A percentile compares a stretch with the other conserved stretches of the same genome.
phyloP scores from a whole-genome alignment of 1,284 basidiomycete genomes.

The Phaffia rhodozyma region DNA sequence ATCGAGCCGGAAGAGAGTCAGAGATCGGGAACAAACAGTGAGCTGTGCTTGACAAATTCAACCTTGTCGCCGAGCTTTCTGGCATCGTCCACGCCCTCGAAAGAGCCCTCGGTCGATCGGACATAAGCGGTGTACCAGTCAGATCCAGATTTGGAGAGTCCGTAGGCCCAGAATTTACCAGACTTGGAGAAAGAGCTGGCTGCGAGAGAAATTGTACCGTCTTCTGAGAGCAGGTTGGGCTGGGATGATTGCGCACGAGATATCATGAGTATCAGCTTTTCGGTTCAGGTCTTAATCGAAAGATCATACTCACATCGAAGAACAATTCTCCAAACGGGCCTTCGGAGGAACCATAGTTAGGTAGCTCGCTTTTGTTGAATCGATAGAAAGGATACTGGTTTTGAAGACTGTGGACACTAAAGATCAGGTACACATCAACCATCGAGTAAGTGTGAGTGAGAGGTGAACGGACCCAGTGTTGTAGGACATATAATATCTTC shows the following conservation, averaged over 20 bases:
- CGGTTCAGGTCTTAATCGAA: neutral
- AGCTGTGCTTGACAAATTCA: slow-evolving; percentile 61
- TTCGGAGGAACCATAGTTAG: slow-evolving; percentile 42
- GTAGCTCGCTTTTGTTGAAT: slow-evolving; percentile 45
- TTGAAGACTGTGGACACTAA: slow-evolving; percentile 7
- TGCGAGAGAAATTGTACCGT: slow-evolving; percentile 57
- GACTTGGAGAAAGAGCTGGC: slow-evolving; percentile 50
- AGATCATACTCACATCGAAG: slow-evolving; percentile 48
- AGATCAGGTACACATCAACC: neutral
- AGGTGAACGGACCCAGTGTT: slow-evolving; percentile 47
- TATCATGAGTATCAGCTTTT: neutral
- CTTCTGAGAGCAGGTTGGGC: slow-evolving; percentile 57
- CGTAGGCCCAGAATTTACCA: slow-evolving; percentile 63
- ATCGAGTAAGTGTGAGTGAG: neutral
- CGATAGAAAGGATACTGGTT: slow-evolving; percentile 49
- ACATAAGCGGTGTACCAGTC: slow-evolving; percentile 61
- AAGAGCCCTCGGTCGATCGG: slow-evolving; percentile 49
- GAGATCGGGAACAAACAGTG: too few relatives aligned
- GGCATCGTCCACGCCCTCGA: slow-evolving; percentile 40
- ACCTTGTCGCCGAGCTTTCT: slow-evolving; percentile 52
- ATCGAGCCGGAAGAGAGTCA: too few relatives aligned
- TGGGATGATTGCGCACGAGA: slow-evolving; percentile 23
- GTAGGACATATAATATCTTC: slow-evolving; percentile 63
- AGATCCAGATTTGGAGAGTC: slow-evolving; percentile 60
- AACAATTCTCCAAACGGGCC: slow-evolving; percentile 50